Base-by-base conservation (phyloP, 257 asterid genomes). In the Asclepias syriaca region DNA sequence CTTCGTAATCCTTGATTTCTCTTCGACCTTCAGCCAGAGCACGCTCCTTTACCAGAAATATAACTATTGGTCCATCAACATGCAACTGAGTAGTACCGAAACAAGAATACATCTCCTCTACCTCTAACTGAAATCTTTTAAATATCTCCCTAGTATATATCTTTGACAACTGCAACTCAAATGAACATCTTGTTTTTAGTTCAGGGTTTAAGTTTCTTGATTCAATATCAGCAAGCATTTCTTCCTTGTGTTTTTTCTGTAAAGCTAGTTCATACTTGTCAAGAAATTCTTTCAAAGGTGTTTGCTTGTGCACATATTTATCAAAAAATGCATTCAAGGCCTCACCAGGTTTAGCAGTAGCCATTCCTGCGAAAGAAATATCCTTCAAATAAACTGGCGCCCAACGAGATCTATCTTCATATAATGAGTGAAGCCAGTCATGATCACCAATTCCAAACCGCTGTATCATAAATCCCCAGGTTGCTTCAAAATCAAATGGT, bases 41-140 rank as follows among this genome's bases (percentile, higher is more conserved):
- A 67, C 91, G 82, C 68, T 89, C 96, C 76, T 89, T 92, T 65
- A 92, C 97, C 75, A 90, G 59, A 51, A 87, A 91, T 67, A 88
- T 84, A 4, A 83, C 45, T 59, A 82, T 58, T 16, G 88, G 80
- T 64, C 96, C 96, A 51, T 91, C 92, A 3, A 60, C 34, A 67
- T 91, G 93, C 50, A 91, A 69, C 79, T 84, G 93, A 45, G 87
- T 85, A 16, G 97, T 87, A 49, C 95, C 82, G 82, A 87, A 89
- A 74, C 97, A 91, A 29, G 96, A 89, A 79, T 89, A 86, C 96
- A 89, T 91, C 80, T 86, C 96, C 84, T 89, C 96, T 57, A 87
- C 95, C 79, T 91, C 96, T 63, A 84, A 68, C 76, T 89, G 97
- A 73, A 88, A 86, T 82, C 72, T 83, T 56, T 74, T 87, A 68